A percentile compares a stretch with the other conserved stretches of the same genome.
Conservation (phyloP, 2,329 filamentous ascomycete genomes). For the Davidsoniella australis region DNA sequence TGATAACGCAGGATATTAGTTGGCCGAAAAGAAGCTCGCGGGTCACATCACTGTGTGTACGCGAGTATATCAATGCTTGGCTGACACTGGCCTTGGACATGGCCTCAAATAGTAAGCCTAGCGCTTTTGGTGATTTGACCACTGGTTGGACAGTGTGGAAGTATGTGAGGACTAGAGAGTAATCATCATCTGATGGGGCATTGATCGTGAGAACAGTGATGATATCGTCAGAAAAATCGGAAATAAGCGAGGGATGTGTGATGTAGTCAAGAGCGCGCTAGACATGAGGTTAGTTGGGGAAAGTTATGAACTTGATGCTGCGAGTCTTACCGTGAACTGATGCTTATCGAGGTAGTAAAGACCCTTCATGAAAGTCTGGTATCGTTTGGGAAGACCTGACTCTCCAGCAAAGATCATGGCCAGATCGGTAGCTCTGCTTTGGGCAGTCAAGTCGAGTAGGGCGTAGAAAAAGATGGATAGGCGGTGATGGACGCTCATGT, state of each 20-base stretch:
- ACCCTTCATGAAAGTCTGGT: slow-evolving; percentile 66
- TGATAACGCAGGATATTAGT: slow-evolving; percentile 42
- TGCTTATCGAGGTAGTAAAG: slow-evolving; percentile 64
- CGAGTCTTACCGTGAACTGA: slow-evolving; percentile 40
- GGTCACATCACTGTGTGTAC: slow-evolving; percentile 42
- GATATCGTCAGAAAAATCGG: slow-evolving; percentile 73
- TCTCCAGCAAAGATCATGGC: slow-evolving; percentile 40
- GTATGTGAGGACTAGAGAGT: slow-evolving; percentile 55
- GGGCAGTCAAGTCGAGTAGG: slow-evolving; percentile 50
- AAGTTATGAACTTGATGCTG: neutral
- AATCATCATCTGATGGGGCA: slow-evolving; percentile 43
- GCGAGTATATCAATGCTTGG: slow-evolving; percentile 58
- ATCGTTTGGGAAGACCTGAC: slow-evolving; percentile 55
- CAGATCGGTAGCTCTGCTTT: slow-evolving; percentile 26
- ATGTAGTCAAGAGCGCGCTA: slow-evolving; percentile 57
- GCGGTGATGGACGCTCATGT: slow-evolving; percentile 57
- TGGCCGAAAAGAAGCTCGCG: slow-evolving; percentile 50
- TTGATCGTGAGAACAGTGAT: slow-evolving; percentile 49
- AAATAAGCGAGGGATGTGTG: slow-evolving; percentile 60
- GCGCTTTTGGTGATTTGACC: slow-evolving; percentile 43
- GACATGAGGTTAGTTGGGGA: neutral
- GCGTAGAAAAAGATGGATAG: slow-evolving; percentile 73
- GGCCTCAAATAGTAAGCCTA: slow-evolving; percentile 52
- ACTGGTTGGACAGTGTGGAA: slow-evolving; percentile 61
- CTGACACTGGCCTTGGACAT: slow-evolving; percentile 49